Percentiles rank a stretch among this genome's conserved stretches.
Evolutionary conservation across 805 yeast species (phyloP).

Genomic region (Barnettozyma pratensis): DNA sequence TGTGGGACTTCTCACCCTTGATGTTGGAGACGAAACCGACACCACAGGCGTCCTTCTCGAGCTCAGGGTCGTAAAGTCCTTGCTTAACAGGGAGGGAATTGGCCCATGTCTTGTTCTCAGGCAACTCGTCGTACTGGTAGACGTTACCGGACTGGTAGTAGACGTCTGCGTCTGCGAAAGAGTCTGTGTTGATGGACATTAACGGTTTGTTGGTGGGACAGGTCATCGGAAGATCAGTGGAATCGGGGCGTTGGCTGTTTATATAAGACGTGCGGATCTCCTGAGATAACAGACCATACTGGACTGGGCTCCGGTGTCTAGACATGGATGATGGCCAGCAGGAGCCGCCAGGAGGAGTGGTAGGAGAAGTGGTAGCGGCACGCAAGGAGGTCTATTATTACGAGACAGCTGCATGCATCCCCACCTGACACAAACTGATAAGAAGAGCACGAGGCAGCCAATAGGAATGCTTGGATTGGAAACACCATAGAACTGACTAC

Average conservation of each 20-base stretch:
- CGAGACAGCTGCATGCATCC: not conserved
- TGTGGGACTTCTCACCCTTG: slow-evolving; percentile 83
- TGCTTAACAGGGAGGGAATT: slow-evolving; percentile 77
- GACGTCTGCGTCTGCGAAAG: slow-evolving; percentile 11
- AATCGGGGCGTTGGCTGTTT: not conserved
- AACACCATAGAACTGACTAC: not conserved
- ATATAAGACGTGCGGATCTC: not conserved
- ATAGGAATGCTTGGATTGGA: not conserved
- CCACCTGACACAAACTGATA: slow-evolving; percentile 5
- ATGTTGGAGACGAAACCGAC: slow-evolving; percentile 96
- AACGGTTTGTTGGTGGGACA: not conserved
- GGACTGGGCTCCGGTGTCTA: no score
- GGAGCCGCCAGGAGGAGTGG: no score
- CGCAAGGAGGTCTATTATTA: not conserved
- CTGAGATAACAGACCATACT: not conserved
- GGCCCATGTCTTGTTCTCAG: slow-evolving; percentile 89
- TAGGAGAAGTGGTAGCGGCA: not conserved
- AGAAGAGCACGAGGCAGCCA: not conserved
- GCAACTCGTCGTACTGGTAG: slow-evolving; percentile 60
- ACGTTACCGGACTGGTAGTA: slow-evolving; percentile 13
- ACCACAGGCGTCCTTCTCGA: slow-evolving; percentile 97
- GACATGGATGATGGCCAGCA: no score
- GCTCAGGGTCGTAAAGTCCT: slow-evolving; percentile 91
- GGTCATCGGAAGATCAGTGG: not conserved
- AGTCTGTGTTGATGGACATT: slow-evolving; percentile 4